Percentiles rank a stretch among this genome's conserved stretches.
These are phyloP conservation scores for Penicillium frequentans DNA, from an alignment of 2,329 filamentous ascomycete species.

Conservation along the genomic window DNA sequence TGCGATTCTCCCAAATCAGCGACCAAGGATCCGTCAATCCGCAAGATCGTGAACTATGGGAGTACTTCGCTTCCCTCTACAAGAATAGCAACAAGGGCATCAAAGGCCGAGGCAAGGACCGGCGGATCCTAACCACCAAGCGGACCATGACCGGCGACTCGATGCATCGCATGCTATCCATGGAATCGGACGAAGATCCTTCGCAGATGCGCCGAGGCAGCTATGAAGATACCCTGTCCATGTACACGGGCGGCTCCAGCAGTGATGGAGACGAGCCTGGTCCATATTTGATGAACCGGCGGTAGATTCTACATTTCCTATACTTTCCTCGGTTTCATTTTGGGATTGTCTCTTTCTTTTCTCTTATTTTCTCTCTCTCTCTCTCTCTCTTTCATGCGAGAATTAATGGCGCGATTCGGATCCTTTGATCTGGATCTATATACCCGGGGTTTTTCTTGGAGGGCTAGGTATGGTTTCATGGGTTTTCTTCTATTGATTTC, in stretches of 20 bases:
- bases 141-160: constrained; percentile 20
- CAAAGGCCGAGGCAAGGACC: constrained; percentile 88
- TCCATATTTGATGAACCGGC: constrained; percentile 29
- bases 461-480: background rate
- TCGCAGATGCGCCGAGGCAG: constrained; percentile 23
- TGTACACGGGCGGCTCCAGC: constrained; percentile 32
- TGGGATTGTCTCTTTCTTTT: background rate
- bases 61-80: constrained; percentile 85
- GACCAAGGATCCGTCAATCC: constrained; percentile 64
- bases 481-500: background rate
- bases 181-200: constrained; percentile 26
- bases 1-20: constrained; percentile 65
- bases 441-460: background rate
- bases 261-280: constrained; percentile 34
- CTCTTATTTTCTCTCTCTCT: background rate
- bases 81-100: constrained; percentile 99
- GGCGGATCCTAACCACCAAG: constrained; percentile 44
- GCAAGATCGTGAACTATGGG: constrained; percentile 74
- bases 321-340: background rate
- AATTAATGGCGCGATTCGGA: background rate
- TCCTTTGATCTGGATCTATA: background rate
- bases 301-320: background rate
- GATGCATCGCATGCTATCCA: constrained; percentile 17
- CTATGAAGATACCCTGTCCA: constrained; percentile 29
- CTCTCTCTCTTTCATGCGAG: background rate